Base-by-base conservation (phyloP, 306 rosid species). In the Castanea sativa region DNA sequence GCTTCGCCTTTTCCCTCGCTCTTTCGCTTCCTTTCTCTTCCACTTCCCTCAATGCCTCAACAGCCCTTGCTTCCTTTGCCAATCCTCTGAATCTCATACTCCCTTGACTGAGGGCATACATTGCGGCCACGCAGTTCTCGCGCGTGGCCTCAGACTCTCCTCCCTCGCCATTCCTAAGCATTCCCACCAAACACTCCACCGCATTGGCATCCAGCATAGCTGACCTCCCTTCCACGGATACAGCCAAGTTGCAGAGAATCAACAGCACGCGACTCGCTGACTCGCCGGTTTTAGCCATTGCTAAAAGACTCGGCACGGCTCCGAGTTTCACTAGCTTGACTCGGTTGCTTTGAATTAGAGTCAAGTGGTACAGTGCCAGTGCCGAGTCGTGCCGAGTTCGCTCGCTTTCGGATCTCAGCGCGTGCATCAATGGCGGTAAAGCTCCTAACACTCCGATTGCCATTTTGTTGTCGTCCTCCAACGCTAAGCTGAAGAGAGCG, bases 401-500 rank as follows among this genome's bases (percentile, higher is more conserved):
- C 81, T 89, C 93, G 11, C 92, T 89, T 2, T 96, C 94, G 5
- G 97, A 84, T 55, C 99, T 61, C 53, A 93, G 84, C 52, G 93
- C 86, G 79, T 96, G 90, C 96, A 96, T 85, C 1, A 96, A 69
- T 0, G 97, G 97, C 73, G 92, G 89, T 69, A 96, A 56, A 70
- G 97, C 94, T 73, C 97, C 96, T 64, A 96, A 92, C 14, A 86
- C 93, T 0, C 97, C 98, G 7, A 96, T 93, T 0, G 99, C 99
- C 96, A 93, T 91, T 72, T 91, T 91, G 87, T 93, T 96, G 2
- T 91, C 98, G 52, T 96, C 98, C 13, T 91, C 86, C 30, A 93
- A 32, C 0, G 98, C 97, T 33, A 96, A 75, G 74, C 99, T 96
- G 81, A 96, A 96, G 2, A 96, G 84, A 6, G 96, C 97, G 6